Evolutionary conservation across 2,329 filamentous ascomycete genomes (phyloP), one percentile per base, ranked within the genome.

Genomic region (Botrytis hyacinthi): DNA sequence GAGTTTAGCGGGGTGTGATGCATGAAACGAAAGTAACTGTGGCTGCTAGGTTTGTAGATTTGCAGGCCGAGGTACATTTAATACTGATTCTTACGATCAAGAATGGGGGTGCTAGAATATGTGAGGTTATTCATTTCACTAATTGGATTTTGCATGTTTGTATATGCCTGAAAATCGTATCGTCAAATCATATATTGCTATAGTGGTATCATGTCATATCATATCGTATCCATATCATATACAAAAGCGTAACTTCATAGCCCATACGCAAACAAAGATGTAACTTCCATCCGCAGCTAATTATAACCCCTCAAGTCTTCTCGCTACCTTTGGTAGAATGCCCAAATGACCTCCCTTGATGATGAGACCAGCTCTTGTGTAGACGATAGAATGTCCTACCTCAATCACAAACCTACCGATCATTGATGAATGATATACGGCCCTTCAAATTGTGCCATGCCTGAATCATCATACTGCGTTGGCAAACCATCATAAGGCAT

Each of bases 401-500:
- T 20, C 44, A 35, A 29, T 42, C 16, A 18, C 37, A 35, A 51
- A n/a, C n/a, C 20, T 12, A 37, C 51, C 42, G 32, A 8, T 68
- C 35, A 72, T 65, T 72, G 46, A 66, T 72, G 70, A 6, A 72
- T 67, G n/a, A 67, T 72, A 65, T 66, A 72, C 1, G 44, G 46
- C 1, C 46, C 46, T 37, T 66, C 70, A 22, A 72, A 72, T n/a
- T 54, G 44, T 1, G n/a, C 37, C 46, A 72, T 72, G 2, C 18
- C 60, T 4, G 46, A 54, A n/a, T 72, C 70, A 46, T 72, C 60
- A 26, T 72, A 66, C 29, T 72, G 59, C 32, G 51, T 75, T 20
- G 78, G 76, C 60, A 81, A 71, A 10, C 78, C 77, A 71, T 81
- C 80, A 73, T 79, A 81, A 16, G 79, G 78, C 75, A 80, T 78